Conservation (phyloP, 257 asterid species). For the Nyctanthes arbortristis region DNA sequence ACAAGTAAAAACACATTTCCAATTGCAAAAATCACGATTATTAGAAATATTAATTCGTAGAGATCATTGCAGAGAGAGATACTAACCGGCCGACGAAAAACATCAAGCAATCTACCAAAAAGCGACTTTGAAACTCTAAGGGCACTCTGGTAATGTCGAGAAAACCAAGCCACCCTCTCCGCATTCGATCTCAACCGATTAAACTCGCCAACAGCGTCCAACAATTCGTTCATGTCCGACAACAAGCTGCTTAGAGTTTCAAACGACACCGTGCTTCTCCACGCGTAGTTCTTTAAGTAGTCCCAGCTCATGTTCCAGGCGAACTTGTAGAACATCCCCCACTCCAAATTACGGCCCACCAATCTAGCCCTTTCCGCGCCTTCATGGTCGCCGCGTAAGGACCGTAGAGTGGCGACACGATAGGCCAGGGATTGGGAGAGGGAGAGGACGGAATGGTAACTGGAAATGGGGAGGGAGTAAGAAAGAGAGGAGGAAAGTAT, state of each 20-base stretch:
- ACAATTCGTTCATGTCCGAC: constrained; percentile 60
- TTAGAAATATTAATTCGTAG: neutral
- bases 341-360: constrained; percentile 48
- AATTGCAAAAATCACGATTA: neutral
- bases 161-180: constrained; percentile 64
- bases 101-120: constrained; percentile 45
- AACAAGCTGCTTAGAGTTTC: constrained; percentile 42
- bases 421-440: constrained; percentile 70
- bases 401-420: constrained; percentile 74
- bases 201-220: constrained; percentile 43
- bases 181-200: constrained; percentile 42
- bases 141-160: constrained; percentile 51
- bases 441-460: constrained; percentile 55
- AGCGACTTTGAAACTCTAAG: constrained; percentile 49
- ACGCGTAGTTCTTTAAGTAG: constrained; percentile 54
- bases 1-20: neutral
- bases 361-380: constrained; percentile 64
- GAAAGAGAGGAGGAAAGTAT: constrained; percentile 28
- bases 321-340: constrained; percentile 46
- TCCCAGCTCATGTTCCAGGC: constrained; percentile 66
- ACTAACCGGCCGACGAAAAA: constrained; percentile 58
- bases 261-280: constrained; percentile 52
- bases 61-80: neutral
- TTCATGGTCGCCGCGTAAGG: constrained; percentile 64
- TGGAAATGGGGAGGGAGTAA: constrained; percentile 39